Evolutionary conservation across 2,329 filamentous ascomycete species (phyloP).

Genomic region (Fusarium illudens): DNA sequence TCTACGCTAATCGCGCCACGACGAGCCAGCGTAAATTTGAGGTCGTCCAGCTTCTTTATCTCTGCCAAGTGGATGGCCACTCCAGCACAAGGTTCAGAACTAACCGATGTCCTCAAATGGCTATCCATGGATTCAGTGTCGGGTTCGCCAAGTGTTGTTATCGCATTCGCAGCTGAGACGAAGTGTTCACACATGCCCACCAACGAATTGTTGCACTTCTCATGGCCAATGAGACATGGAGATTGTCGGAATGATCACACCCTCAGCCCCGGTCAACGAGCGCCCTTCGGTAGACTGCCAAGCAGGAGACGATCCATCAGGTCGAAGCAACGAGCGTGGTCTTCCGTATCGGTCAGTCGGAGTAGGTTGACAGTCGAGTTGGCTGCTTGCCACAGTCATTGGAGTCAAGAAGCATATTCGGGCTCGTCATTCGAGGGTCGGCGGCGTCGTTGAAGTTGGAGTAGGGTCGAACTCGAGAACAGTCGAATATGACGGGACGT

Average conservation of each 20-base stretch:
- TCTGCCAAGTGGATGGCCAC: constrained; percentile 9
- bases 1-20: constrained; percentile 32
- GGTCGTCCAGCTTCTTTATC: constrained; percentile 17
- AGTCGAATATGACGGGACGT: constrained; percentile 13
- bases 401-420: background rate
- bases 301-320: background rate
- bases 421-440: background rate
- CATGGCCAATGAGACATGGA: background rate
- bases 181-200: background rate
- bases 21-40: constrained; percentile 4
- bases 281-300: background rate
- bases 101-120: background rate
- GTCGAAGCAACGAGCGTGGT: background rate
- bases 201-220: background rate
- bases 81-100: background rate
- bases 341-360: background rate
- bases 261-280: background rate
- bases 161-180: constrained; percentile 5
- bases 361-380: background rate
- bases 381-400: background rate
- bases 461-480: constrained; percentile 20
- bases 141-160: constrained; percentile 4
- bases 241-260: background rate
- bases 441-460: constrained; percentile 11
- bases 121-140: constrained; percentile 1